Conservation (phyloP, 176 grass and related monocot species). For the Elaeis guineensis region DNA sequence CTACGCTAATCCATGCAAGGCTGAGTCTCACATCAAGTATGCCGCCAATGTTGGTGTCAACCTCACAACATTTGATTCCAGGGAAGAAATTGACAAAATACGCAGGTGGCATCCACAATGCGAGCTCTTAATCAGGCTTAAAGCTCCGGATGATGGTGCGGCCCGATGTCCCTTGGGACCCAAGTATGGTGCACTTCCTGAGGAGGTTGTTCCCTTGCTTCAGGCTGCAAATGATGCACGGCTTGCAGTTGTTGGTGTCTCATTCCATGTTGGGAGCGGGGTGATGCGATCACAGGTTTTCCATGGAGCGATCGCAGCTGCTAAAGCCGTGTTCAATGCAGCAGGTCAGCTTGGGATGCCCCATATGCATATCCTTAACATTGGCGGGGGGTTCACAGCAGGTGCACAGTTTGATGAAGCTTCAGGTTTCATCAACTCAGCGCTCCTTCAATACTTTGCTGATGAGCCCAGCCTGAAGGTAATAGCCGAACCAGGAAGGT, state of each 20-base stretch:
- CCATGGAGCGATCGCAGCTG: too few relatives aligned
- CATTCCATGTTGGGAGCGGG: conserved; percentile 39
- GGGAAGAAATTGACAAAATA: conserved; percentile 29
- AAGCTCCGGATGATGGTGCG: conserved; percentile 26
- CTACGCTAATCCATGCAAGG: conserved; percentile 42
- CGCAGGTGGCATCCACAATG: conserved; percentile 16
- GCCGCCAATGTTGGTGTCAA: conserved; percentile 20
- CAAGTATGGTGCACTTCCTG: conserved; percentile 27
- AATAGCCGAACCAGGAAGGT: neutral
- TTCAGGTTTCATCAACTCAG: neutral
- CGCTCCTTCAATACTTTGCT: conserved; percentile 14
- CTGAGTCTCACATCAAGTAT: conserved; percentile 30
- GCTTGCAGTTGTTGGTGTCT: conserved; percentile 14
- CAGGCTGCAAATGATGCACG: conserved; percentile 13
- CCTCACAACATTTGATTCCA: conserved; percentile 36
- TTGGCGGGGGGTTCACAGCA: conserved; percentile 27
- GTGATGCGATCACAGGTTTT: too few relatives aligned
- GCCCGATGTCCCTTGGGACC: conserved; percentile 12
- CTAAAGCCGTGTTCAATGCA: too few relatives aligned
- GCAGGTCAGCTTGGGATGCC: too few relatives aligned
- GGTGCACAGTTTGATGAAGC: conserved; percentile 17
- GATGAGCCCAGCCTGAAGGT: conserved; percentile 9
- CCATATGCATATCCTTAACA: too few relatives aligned
- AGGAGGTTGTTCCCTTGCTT: conserved; percentile 30
- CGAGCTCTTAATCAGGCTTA: conserved; percentile 34